Evolutionary conservation across 495 filamentous ascomycete species (phyloP).

Genomic region (Hypoxylon intermedium): DNA sequence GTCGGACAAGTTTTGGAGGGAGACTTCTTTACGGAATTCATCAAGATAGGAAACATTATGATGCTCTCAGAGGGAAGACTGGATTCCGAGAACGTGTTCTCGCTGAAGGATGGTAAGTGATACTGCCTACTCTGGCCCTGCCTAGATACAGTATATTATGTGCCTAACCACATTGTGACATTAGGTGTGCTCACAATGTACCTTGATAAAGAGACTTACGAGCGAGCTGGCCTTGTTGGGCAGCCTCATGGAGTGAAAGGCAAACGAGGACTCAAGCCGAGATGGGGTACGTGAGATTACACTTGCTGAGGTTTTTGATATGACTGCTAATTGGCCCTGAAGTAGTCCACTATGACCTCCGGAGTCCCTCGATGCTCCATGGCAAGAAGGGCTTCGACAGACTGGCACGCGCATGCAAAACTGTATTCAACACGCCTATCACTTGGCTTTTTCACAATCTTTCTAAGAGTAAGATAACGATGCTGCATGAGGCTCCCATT

Average conservation of each 20-base stretch:
- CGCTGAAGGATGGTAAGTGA: constrained; percentile 69
- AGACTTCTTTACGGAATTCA: constrained; percentile 84
- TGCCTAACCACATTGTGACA: constrained; percentile 8
- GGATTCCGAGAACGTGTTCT: constrained; percentile 82
- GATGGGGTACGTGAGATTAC: constrained; percentile 53
- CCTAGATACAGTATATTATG: too few species aligned
- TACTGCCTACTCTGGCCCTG: too few species aligned
- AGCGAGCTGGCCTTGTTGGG: constrained; percentile 82
- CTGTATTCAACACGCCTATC: constrained; percentile 73
- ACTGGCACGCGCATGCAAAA: constrained; percentile 82
- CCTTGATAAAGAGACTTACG: constrained; percentile 83
- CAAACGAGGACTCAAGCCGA: constrained; percentile 57
- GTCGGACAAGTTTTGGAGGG: constrained; percentile 73
- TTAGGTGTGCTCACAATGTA: constrained; percentile 76
- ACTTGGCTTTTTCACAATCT: constrained; percentile 85
- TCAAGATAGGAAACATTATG: constrained; percentile 87
- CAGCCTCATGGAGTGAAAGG: constrained; percentile 67
- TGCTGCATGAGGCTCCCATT: not conserved
- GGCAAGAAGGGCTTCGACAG: constrained; percentile 92
- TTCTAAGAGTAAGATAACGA: constrained; percentile 44
- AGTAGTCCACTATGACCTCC: constrained; percentile 86
- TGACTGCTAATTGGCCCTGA: constrained; percentile 12
- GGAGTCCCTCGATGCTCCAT: constrained; percentile 80
- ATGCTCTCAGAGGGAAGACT: constrained; percentile 89
- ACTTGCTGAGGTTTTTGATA: not conserved